Conservation (phyloP, 257 asterid species). For the Petunia axillaris region DNA sequence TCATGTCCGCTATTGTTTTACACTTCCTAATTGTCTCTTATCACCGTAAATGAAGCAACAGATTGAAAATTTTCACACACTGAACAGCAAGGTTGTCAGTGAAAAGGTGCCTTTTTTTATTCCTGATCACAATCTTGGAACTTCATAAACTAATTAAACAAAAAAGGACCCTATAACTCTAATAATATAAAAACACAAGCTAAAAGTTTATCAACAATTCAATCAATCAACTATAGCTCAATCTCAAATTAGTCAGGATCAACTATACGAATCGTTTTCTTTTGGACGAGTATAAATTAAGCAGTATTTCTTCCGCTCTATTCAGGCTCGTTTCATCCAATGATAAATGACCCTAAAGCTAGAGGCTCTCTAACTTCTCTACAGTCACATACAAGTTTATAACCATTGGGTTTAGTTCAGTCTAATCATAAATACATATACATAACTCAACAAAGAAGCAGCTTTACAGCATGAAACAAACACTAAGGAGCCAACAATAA, state of each 20-base stretch:
- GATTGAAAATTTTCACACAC: no score
- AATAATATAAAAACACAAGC: background rate
- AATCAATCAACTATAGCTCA: conserved; percentile 9
- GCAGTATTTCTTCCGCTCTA: background rate
- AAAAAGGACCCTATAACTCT: background rate
- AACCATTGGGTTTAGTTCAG: background rate
- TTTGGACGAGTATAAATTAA: background rate
- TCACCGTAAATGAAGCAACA: no score
- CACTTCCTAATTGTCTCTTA: no score
- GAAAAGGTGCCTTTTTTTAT: no score
- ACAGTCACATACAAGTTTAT: background rate
- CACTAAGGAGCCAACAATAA: conserved; percentile 6
- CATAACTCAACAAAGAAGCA: background rate
- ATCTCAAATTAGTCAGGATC: conserved; percentile 4
- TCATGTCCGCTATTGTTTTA: no score
- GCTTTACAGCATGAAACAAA: conserved; percentile 10
- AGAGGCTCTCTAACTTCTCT: background rate
- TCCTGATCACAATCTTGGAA: no score
- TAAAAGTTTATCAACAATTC: background rate
- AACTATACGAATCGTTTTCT: background rate
- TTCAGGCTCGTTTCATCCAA: background rate
- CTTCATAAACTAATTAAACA: no score
- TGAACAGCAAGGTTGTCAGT: no score
- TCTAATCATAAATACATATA: background rate
- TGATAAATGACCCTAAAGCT: background rate